Conservation (phyloP, 768 basidiomycete species). For the Xerocomellus chrysenteron region DNA sequence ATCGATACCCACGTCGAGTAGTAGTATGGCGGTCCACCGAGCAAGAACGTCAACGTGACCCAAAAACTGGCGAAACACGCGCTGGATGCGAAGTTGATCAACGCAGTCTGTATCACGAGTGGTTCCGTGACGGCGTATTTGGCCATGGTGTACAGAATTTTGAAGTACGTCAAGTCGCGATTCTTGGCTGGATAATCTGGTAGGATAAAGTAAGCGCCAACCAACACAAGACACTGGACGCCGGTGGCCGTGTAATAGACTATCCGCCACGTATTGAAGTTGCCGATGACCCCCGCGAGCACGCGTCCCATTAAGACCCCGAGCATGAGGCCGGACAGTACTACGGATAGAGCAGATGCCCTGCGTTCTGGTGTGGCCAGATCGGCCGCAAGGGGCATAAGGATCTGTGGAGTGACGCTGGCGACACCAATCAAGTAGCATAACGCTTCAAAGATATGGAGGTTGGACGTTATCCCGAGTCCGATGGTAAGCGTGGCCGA, state of each 20-base stretch:
- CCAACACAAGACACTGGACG: conserved; percentile 57
- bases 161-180: conserved; percentile 57
- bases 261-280: conserved; percentile 69
- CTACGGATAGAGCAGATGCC: conserved; percentile 60
- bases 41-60: conserved; percentile 80
- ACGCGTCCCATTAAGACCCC: conserved; percentile 77
- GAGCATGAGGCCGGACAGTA: conserved; percentile 43
- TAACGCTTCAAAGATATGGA: too few species aligned
- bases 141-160: conserved; percentile 74
- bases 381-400: conserved; percentile 69
- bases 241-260: conserved; percentile 80
- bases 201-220: conserved; percentile 59
- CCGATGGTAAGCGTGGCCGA: too few species aligned
- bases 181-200: conserved; percentile 87
- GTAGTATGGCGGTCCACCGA: conserved; percentile 72
- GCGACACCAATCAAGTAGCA: too few species aligned
- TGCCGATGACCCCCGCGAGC: conserved; percentile 69
- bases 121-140: conserved; percentile 79
- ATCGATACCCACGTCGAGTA: conserved; percentile 61
- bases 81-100: conserved; percentile 59
- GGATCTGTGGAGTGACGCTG: conserved; percentile 33
- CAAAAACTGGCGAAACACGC: conserved; percentile 64
- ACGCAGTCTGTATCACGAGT: conserved; percentile 62
- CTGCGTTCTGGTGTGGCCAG: conserved; percentile 73
- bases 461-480: too few species aligned